Base-by-base conservation (phyloP, 176 grass and related monocot species). In the Pharus latifolius region DNA sequence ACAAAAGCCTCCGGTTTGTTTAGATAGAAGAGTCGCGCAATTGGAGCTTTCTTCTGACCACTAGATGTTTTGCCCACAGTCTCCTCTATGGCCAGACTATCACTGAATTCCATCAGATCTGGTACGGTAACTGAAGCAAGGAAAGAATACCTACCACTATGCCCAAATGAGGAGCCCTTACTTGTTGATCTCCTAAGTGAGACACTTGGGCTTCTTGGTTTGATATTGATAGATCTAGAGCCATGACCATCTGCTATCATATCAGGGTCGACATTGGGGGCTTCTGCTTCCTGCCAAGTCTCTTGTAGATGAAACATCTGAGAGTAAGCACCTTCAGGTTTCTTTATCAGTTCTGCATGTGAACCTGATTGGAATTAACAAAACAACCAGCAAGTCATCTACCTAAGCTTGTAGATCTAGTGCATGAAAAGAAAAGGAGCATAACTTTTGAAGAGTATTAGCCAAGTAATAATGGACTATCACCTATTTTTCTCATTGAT, bases 231-330 rank as follows among this genome's bases (percentile, higher is more conserved):
- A 67, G 57, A 81, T 32, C 49, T 85, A 23, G 81, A 49, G 22
- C 3, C 70, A 44, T 50, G 45, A 56, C 23, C 9, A 38, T 50
- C 27, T 65, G 68, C 51, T 49, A 75, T 54, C 17, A 66, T 67
- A 70, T 79, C 54, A 63, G 63, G 47, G 23, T 89, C 69, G 6
- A 56, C 60, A 34, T 24, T 78, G 64, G 33, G 44, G 31, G 33
- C 9, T 64, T 66, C 49, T 52, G 37, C 29, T 45, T 72, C 76
- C 65, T 84, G 56, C 22, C 13, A 66, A 38, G 73, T 81, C 38
- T 74, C 79, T 84, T 96, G 92, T 40, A 96, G 69, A 45, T 63
- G 88, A 56, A 91, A 82, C 26, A 96, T 68, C 56, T 96, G 88
- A 73, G 88, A 88, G 63, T 96, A 96, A 30, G 85, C 68, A 31